Base-by-base conservation (phyloP, 2,329 filamentous ascomycete genomes). In the Exophiala viscosa region DNA sequence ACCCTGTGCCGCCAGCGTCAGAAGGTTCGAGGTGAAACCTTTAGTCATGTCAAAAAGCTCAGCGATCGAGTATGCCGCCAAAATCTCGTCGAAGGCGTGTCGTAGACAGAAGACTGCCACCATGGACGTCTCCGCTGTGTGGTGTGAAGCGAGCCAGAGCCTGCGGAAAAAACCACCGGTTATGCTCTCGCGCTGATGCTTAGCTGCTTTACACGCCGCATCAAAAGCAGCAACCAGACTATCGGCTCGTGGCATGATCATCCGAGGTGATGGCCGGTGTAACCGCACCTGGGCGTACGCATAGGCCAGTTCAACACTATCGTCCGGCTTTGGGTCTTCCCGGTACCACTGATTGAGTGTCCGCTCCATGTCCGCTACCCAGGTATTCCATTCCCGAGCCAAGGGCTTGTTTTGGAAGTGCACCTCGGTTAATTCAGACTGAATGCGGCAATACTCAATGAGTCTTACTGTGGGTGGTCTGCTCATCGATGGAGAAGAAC, bases 11-110 rank as follows among this genome's bases (percentile, higher is more conserved):
- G 62, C 55, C 15, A 65, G 58, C 2, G 55, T 52, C 20, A 65
- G 52, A 31, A 64, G 48, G 42, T 65, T 64, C 42, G 50, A 54
- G 3, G 63, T 65, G 35, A 65, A 54, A 28, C 56, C 50, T 48
- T 65, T 65, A 17, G 60, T 58, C 40, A 56, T 59, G 14, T 65
- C 60, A 39, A 64, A 64, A 31, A 65, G 59, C 4, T 64, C 52
- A 6, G 47, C 43, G 3, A 57, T 14, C 2, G 40, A 50, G 42
- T 57, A 61, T 10, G 46, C 48, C 31, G 45, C 45, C 8, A 47
- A 44, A 39, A 65, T 64, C 28, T 53, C 58, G 3, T 52, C 47
- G 46, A 58, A 60, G 49, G 54, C 57, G 45, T 64, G 57, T 13
- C 63, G 59, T 31, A 65, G 51, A 39, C 62, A 62, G 33, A 62